Evolutionary conservation across 805 yeast genomes (phyloP).

Genomic region (Priceomyces medius): DNA sequence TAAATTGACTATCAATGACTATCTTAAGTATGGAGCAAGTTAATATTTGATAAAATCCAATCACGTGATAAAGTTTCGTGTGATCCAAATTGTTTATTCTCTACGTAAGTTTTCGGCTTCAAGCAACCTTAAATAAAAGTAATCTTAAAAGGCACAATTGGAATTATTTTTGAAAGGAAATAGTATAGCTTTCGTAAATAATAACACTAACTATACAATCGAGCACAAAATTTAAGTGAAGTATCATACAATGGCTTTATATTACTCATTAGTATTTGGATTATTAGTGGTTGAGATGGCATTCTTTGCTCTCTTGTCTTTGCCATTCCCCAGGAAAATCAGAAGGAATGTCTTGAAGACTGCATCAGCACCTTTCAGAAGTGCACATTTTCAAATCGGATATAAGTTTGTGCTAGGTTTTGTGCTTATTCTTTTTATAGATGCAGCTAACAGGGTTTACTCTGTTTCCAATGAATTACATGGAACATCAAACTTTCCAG

Average conservation of each 20-base stretch:
- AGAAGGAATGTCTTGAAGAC: constrained; percentile 67
- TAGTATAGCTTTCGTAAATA: too few relatives aligned
- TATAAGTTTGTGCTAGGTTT: constrained; percentile 81
- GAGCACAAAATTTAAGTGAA: too few relatives aligned
- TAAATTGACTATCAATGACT: too few relatives aligned
- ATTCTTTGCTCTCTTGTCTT: constrained; percentile 72
- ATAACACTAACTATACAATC: too few relatives aligned
- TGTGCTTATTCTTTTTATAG: constrained; percentile 79
- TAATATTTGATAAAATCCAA: too few relatives aligned
- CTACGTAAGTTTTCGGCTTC: too few relatives aligned
- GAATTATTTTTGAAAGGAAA: too few relatives aligned
- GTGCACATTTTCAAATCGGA: constrained; percentile 70
- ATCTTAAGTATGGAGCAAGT: too few relatives aligned
- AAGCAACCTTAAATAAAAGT: too few relatives aligned
- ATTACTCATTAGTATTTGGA: constrained; percentile 60
- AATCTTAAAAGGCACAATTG: too few relatives aligned
- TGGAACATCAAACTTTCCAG: constrained; percentile 19
- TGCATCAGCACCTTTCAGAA: constrained; percentile 66
- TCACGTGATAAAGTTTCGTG: too few relatives aligned
- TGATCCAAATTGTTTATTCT: too few relatives aligned
- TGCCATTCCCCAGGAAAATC: constrained; percentile 78
- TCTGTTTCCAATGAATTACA: constrained; percentile 64
- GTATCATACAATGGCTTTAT: constrained; percentile 35
- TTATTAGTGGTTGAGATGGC: constrained; percentile 75
- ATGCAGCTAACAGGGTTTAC: constrained; percentile 81